These are phyloP conservation scores for Boletus reticulatus DNA, from an alignment of 768 basidiomycete species.

Conservation along the genomic window DNA sequence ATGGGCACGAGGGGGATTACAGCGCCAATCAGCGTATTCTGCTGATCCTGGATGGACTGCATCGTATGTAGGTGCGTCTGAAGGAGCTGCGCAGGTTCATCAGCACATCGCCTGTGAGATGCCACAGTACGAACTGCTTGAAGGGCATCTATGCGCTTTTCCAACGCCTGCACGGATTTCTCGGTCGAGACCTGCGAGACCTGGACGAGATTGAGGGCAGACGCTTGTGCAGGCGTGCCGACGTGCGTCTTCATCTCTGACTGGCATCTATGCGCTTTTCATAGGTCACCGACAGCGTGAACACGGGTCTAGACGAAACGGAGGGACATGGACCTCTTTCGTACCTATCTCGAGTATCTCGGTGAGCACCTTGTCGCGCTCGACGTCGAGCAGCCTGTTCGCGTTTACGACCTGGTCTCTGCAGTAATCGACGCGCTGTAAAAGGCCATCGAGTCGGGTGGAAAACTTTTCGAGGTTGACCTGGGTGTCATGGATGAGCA, in stretches of 20 bases:
- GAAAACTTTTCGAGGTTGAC: constrained; percentile 69
- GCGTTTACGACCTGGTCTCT: constrained; percentile 51
- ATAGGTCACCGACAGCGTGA: too few relatives aligned
- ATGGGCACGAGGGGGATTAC: constrained; percentile 61
- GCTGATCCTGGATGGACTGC: constrained; percentile 49
- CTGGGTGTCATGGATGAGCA: constrained; percentile 73
- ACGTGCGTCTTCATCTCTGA: constrained; percentile 55
- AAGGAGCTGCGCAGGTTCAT: constrained; percentile 37
- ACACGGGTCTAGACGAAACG: not conserved
- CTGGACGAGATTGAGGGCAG: constrained; percentile 37
- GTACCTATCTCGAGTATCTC: constrained; percentile 38
- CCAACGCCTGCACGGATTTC: constrained; percentile 42
- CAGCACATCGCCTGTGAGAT: constrained; percentile 8
- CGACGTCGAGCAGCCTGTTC: constrained; percentile 56
- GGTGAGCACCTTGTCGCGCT: constrained; percentile 53
- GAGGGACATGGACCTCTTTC: not conserved
- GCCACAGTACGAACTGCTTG: constrained; percentile 40
- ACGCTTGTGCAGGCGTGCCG: constrained; percentile 53
- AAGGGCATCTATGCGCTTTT: constrained; percentile 56
- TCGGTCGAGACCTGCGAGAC: constrained; percentile 39
- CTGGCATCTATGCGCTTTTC: constrained; percentile 62
- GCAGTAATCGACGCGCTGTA: constrained; percentile 48
- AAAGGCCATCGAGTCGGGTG: constrained; percentile 50
- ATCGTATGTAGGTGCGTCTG: constrained; percentile 56
- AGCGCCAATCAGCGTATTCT: constrained; percentile 37